Conservation (phyloP, 2,329 filamentous ascomycete species). For the Chaetomium globosum region DNA sequence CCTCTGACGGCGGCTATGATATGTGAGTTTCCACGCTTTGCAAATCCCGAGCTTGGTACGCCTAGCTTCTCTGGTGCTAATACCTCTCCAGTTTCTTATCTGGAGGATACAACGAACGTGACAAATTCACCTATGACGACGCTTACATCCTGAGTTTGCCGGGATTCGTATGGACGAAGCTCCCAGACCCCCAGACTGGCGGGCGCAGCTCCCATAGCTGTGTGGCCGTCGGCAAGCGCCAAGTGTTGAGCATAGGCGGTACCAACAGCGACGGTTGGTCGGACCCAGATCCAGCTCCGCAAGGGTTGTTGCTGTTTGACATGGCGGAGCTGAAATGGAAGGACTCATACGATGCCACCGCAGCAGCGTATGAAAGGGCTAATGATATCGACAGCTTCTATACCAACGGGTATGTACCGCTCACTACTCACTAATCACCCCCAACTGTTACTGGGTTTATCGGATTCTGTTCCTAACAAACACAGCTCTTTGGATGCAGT, state of each 20-base stretch:
- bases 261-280: not conserved
- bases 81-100: slow-evolving; percentile 18
- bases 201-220: slow-evolving; percentile 16
- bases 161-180: slow-evolving; percentile 33
- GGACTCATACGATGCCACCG: slow-evolving; percentile 27
- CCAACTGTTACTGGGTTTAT: not conserved
- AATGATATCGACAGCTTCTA: slow-evolving; percentile 29
- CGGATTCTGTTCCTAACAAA: not conserved
- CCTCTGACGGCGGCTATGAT: slow-evolving; percentile 28
- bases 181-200: slow-evolving; percentile 20
- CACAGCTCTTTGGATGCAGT: slow-evolving; percentile 22
- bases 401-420: slow-evolving; percentile 22
- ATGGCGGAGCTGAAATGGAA: slow-evolving; percentile 31
- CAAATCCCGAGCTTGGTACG: too few relatives aligned
- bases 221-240: slow-evolving; percentile 29
- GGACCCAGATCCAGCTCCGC: slow-evolving; percentile 19
- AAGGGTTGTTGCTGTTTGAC: slow-evolving; percentile 33
- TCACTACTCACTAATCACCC: not conserved
- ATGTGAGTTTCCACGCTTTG: slow-evolving; percentile 25
- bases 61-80: not conserved
- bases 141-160: slow-evolving; percentile 32
- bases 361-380: slow-evolving; percentile 23
- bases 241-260: slow-evolving; percentile 32
- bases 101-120: slow-evolving; percentile 25
- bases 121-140: slow-evolving; percentile 24